Evolutionary conservation across 306 rosid species (phyloP), one percentile per base, ranked within the genome.

Genomic region (Canavalia ensiformis): DNA sequence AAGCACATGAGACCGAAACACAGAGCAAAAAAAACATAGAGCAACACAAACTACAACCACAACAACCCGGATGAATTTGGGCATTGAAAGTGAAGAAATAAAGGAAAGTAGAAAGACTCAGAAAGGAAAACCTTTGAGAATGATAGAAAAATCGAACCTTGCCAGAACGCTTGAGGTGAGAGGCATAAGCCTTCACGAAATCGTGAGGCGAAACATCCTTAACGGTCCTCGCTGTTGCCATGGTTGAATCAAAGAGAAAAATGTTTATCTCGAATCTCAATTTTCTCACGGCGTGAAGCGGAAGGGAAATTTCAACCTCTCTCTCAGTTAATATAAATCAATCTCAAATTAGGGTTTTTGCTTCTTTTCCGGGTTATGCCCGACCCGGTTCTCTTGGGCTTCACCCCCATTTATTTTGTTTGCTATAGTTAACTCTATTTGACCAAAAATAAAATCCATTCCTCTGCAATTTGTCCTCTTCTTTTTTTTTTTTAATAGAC

Each of bases 161-260:
- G 55, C 91, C 97, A 9, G 94, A 90, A 8, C 92, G 89, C 72
- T 92, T 92, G 29, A 92, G 90, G 60, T 92, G 92, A 63, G 92
- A 87, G 1, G 97, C 74, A 68, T 92, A 92, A 56, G 94, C 94
- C 90, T 92, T 90, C 31, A 90, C 97, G 50, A 92, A 90, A 71
- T 88, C 90, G 62, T 90, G 97, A 10, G 97, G 97, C 2, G 92
- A 88, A 31, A 92, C 94, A 10, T 90, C 97, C 56, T 92, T 90
- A 28, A 92, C 92, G 0, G 91, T 92, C 65, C 68, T 92, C 1
- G 88, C 89, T 2, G 89, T 77, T 29, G 86, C 89, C 92, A 84
- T 84, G 11, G 52, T 44, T 42, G 54, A 44, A 67, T 18, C 37
- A 44, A 44, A 8, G 54, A 25, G 12, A 28, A 67, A 25, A 67